Evolutionary conservation across 148 eudicot genomes (phyloP).

Genomic region (Arbutus unedo): DNA sequence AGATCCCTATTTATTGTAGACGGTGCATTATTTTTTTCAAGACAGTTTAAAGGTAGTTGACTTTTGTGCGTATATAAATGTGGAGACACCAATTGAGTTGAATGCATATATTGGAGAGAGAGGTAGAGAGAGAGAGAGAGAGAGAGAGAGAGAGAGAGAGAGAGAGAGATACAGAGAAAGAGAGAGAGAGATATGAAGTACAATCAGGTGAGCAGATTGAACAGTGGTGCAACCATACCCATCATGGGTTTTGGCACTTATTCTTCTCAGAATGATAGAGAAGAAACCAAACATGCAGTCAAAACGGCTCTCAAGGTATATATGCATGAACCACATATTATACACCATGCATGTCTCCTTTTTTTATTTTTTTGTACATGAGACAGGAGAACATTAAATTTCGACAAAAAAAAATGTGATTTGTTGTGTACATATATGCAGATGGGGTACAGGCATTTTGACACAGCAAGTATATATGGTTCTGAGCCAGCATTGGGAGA

Average conservation of each 20-base stretch:
- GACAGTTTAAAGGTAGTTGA: conserved; percentile 16
- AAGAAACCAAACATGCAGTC: conserved; percentile 41
- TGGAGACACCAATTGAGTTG: background rate
- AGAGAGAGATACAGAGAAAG: conserved; percentile 26
- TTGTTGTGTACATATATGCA: conserved; percentile 11
- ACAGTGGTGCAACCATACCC: conserved; percentile 46
- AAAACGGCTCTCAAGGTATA: conserved; percentile 47
- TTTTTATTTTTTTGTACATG: too few species aligned
- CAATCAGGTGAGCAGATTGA: conserved; percentile 36
- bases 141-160: conserved; percentile 14
- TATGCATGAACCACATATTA: conserved; percentile 10
- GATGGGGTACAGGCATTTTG: conserved; percentile 68
- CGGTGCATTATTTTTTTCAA: conserved; percentile 1
- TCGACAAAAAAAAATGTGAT: too few species aligned
- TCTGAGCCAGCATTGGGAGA: conserved; percentile 50
- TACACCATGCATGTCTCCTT: background rate
- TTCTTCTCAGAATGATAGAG: conserved; percentile 35
- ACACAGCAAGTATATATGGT: conserved; percentile 63
- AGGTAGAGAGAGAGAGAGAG: conserved; percentile 23
- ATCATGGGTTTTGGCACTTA: conserved; percentile 56
- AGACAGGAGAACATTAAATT: too few species aligned
- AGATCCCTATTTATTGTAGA: background rate
- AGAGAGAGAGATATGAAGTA: conserved; percentile 33
- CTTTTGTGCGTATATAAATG: conserved; percentile 23
- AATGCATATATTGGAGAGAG: background rate